phyloP scores from a whole-genome alignment of 2,329 filamentous ascomycete species.

The Colletotrichum tropicale region DNA sequence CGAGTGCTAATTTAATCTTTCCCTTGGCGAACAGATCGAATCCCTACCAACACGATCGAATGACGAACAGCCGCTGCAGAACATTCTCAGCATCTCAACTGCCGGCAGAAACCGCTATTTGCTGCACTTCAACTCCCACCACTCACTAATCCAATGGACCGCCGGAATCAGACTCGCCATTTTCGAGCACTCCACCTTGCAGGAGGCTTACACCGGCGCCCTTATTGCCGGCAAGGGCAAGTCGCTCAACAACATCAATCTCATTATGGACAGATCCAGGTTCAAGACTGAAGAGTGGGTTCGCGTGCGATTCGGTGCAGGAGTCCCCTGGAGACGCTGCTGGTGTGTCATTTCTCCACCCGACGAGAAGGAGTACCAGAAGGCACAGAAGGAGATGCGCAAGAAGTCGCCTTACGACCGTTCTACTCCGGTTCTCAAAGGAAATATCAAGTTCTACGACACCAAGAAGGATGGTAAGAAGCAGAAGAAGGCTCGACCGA shows the following conservation, averaged over 20 bases:
- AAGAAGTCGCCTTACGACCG: slow-evolving; percentile 84
- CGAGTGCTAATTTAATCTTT: slow-evolving; percentile 9
- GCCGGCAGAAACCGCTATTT: slow-evolving; percentile 95
- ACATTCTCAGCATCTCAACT: slow-evolving; percentile 94
- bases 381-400: slow-evolving; percentile 82
- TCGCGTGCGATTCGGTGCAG: slow-evolving; percentile 91
- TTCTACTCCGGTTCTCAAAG: slow-evolving; percentile 71
- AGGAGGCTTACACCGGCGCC: slow-evolving; percentile 96
- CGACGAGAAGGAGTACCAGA: slow-evolving; percentile 89
- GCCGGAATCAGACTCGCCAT: slow-evolving; percentile 91
- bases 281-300: slow-evolving; percentile 91
- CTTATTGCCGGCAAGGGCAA: slow-evolving; percentile 95
- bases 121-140: slow-evolving; percentile 93
- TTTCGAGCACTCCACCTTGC: slow-evolving; percentile 90
- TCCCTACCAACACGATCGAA: slow-evolving; percentile 83
- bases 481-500: slow-evolving; percentile 88
- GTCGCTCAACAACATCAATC: slow-evolving; percentile 83
- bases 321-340: slow-evolving; percentile 93
- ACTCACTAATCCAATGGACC: slow-evolving; percentile 95
- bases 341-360: slow-evolving; percentile 96
- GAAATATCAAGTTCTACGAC: slow-evolving; percentile 95
- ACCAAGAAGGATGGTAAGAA: slow-evolving; percentile 76
- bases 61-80: slow-evolving; percentile 82
- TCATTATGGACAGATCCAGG: slow-evolving; percentile 82
- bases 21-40: slow-evolving; percentile 68